These are phyloP conservation scores for Teunomyces tritomae DNA, from an alignment of 805 yeast genomes.

Conservation along the genomic window DNA sequence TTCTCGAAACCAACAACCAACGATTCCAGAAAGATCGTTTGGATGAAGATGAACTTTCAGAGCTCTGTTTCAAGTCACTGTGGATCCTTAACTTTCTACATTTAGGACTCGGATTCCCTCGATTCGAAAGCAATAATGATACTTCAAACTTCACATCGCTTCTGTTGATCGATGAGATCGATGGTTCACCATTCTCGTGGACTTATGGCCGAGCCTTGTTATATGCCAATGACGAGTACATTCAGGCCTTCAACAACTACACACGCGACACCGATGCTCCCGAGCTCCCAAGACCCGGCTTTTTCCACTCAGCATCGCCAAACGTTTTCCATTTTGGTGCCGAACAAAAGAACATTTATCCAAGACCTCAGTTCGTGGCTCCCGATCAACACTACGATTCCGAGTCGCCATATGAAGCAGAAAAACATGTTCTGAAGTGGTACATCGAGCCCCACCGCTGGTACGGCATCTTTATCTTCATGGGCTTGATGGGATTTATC, in stretches of 20 bases:
- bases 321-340: slow-evolving; percentile 52
- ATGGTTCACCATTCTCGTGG: slow-evolving; percentile 51
- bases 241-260: slow-evolving; percentile 38
- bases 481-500: slow-evolving; percentile 21
- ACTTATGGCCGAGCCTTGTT: slow-evolving; percentile 60
- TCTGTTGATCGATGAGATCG: slow-evolving; percentile 41
- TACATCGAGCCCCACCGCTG: slow-evolving; percentile 43
- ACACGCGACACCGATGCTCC: slow-evolving; percentile 11
- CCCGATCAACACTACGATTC: slow-evolving; percentile 28
- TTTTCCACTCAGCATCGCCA: slow-evolving; percentile 46
- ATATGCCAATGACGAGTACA: slow-evolving; percentile 57
- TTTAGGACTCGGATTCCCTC: slow-evolving; percentile 58
- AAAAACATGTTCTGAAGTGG: slow-evolving; percentile 38
- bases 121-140: slow-evolving; percentile 39
- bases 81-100: slow-evolving; percentile 59
- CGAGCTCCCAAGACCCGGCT: slow-evolving; percentile 40
- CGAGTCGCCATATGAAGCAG: slow-evolving; percentile 25
- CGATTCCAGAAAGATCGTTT: slow-evolving; percentile 27
- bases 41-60: slow-evolving; percentile 45
- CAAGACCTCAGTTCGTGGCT: slow-evolving; percentile 42
- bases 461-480: slow-evolving; percentile 36
- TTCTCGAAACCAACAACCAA: slow-evolving; percentile 32
- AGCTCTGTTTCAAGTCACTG: slow-evolving; percentile 59
- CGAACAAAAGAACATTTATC: slow-evolving; percentile 39
- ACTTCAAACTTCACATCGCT: slow-evolving; percentile 32